Base-by-base conservation (phyloP, 2,329 filamentous ascomycete species). In the Paecilomyces formosus region DNA sequence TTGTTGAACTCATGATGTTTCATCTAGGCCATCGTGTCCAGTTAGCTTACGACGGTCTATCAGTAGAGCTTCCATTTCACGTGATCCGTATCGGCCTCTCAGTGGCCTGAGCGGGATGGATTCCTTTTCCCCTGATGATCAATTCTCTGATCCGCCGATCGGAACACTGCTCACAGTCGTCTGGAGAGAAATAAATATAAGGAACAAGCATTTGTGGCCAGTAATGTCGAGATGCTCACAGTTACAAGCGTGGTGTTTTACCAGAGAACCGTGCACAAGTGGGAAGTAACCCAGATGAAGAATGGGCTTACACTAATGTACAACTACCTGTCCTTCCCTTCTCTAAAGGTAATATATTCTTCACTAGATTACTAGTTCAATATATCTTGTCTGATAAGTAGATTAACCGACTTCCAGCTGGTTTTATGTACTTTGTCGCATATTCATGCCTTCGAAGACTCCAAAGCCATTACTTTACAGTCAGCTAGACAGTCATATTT, bases 21-120 rank as follows among this genome's bases (percentile, higher is more conserved):
- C 53, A 57, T 57, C 57, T 49, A 57, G 57, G 59, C 53, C 65
- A 55, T 55, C 45, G 59, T 62, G 62, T 65, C 62, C 60, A 66
- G 64, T 68, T 62, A 66, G 66, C 60, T 60, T 58, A 55, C 61
- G 58, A 45, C 45, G 35, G 35, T 65, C 68, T 65, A 65, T 69
- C 64, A 56, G 45, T 57, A 57, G 53, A 31, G 55, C 22, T 49
- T 26, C 50, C 21, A 68, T 55, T 58, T 55, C 31, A 62, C 62
- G 59, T 64, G 59, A 60, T 57, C 50, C 5, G 50, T 28, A 28
- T 52, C 26, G 50, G 50, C 50, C 26, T 52, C 50, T 52, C n/a
- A 22, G 50, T 52, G 50, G 50, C 50, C 50, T 52, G 50, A 52
- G 39, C 35, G 15, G 18, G 15, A n/a, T 45, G 35, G 35, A 6